Evolutionary conservation across 1,284 basidiomycete species (phyloP).

Genomic region (Cronartium ribicola): DNA sequence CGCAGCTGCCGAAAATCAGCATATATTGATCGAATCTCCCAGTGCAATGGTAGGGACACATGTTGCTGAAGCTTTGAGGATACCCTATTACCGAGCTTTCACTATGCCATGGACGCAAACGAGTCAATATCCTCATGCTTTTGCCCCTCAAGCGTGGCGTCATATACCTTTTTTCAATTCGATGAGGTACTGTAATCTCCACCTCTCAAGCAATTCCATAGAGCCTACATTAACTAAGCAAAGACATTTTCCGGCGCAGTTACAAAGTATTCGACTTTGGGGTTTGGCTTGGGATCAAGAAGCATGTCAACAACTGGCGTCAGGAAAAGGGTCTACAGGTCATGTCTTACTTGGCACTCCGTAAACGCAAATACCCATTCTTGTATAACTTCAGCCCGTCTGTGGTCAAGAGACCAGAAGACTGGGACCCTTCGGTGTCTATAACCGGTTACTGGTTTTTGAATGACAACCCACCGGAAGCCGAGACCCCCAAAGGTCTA

Average conservation of each 20-base stretch:
- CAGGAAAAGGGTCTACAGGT: conserved; percentile 70
- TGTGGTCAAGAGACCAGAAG: conserved; percentile 74
- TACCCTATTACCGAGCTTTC: conserved; percentile 89
- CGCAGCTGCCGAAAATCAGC: conserved; percentile 89
- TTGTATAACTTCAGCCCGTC: conserved; percentile 84
- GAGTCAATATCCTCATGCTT: conserved; percentile 92
- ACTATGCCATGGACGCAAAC: conserved; percentile 67
- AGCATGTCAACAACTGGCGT: conserved; percentile 92
- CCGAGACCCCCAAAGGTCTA: conserved; percentile 78
- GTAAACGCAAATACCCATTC: conserved; percentile 93
- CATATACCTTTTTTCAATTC: not conserved
- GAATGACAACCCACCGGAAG: conserved; percentile 66
- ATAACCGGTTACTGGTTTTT: conserved; percentile 96
- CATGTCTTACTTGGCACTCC: conserved; percentile 86
- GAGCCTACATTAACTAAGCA: too few relatives aligned
- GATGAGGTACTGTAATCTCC: not conserved
- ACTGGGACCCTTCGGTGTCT: conserved; percentile 98
- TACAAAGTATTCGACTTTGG: conserved; percentile 95
- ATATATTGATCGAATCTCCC: conserved; percentile 88
- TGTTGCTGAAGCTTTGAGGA: conserved; percentile 87
- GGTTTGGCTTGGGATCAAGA: conserved; percentile 88
- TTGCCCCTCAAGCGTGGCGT: conserved; percentile 75
- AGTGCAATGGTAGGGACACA: conserved; percentile 95
- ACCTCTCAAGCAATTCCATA: too few relatives aligned
- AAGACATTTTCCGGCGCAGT: conserved; percentile 53